These are phyloP conservation scores for Achaetomiella virescens DNA, from an alignment of 495 filamentous ascomycete genomes.

Conservation along the genomic window DNA sequence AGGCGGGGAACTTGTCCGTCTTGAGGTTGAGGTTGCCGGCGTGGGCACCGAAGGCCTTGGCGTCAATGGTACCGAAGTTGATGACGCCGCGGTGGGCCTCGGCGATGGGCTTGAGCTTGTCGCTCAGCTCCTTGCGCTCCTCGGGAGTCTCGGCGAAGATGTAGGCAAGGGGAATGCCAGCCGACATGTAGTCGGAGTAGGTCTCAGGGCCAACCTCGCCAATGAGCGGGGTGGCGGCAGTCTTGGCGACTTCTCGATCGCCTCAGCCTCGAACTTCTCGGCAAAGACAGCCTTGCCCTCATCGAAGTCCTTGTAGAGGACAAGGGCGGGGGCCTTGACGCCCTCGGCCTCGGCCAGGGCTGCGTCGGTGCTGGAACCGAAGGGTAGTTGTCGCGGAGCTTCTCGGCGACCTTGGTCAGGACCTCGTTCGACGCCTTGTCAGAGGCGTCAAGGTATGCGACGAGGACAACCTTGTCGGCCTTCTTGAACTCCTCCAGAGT, in stretches of 20 bases:
- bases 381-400: slow-evolving; percentile 82
- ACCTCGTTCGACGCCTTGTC: slow-evolving; percentile 81
- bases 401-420: slow-evolving; percentile 73
- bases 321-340: slow-evolving; percentile 76
- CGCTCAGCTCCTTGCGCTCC: slow-evolving; percentile 74
- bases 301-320: slow-evolving; percentile 97
- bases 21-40: slow-evolving; percentile 96
- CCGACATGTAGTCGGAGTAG: slow-evolving; percentile 92
- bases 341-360: slow-evolving; percentile 83
- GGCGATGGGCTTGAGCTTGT: slow-evolving; percentile 57
- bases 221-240: slow-evolving; percentile 80
- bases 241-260: slow-evolving; percentile 75
- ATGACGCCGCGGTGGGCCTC: slow-evolving; percentile 72
- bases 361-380: slow-evolving; percentile 77
- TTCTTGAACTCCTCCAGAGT: slow-evolving; percentile 94
- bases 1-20: slow-evolving; percentile 88
- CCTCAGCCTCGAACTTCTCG: slow-evolving; percentile 68
- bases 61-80: slow-evolving; percentile 98
- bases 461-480: slow-evolving; percentile 89
- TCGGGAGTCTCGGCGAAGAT: slow-evolving; percentile 94
- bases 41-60: slow-evolving; percentile 89
- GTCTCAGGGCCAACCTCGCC: slow-evolving; percentile 98
- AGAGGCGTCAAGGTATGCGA: slow-evolving; percentile 77
- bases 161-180: slow-evolving; percentile 90
- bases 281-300: slow-evolving; percentile 86